Evolutionary conservation across 192 early-diverging fungal genomes (phyloP), one percentile per base, ranked within the genome.

Genomic region (Diversispora epigaea): DNA sequence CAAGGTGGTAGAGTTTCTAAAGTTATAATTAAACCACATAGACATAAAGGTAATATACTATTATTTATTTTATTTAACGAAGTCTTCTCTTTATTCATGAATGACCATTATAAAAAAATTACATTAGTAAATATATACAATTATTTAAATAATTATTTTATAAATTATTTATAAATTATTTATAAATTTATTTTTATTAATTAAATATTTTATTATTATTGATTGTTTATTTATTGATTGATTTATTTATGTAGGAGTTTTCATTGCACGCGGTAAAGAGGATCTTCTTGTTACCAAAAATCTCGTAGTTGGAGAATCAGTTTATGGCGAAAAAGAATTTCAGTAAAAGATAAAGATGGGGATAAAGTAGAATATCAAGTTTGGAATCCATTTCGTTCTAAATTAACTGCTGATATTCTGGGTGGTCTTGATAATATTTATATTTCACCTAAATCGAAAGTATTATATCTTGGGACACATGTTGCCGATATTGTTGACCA

Each of bases 331-430:
- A 84, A 99, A 91, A 89, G 97, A 79, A 93, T 99, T 80, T 90
- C 92, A 3, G 92, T 98, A 7, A 96, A 99, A 76, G 95, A 96
- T 68, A 81, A 89, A 68, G 97, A 99, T 62, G 94, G 94, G 71
- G 92, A 93, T 78, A 99, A 99, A 85, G 91, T 91, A 47, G 97
- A 99, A 85, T 99, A 99, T 86, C 91, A 96, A 76, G 95, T 99
- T 70, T 99, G 97, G 97, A 99, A 99, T 83, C 97, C 97, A 75
- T 99, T 99, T 93, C 89, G 97, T 78, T 98, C 96, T 78, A 99
- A 99, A 91, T 80, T 99, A 52, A 96, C 97, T 62, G 97, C 97
- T 71, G 96, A 94, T 84, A 89, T 99, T 63, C 90, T 99, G 14
- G 95, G 96, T 78, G 95, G 96, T 89, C 82, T 98, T 66, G 97